Conservation (phyloP, 306 rosid species). For the Trifolium pratense region DNA sequence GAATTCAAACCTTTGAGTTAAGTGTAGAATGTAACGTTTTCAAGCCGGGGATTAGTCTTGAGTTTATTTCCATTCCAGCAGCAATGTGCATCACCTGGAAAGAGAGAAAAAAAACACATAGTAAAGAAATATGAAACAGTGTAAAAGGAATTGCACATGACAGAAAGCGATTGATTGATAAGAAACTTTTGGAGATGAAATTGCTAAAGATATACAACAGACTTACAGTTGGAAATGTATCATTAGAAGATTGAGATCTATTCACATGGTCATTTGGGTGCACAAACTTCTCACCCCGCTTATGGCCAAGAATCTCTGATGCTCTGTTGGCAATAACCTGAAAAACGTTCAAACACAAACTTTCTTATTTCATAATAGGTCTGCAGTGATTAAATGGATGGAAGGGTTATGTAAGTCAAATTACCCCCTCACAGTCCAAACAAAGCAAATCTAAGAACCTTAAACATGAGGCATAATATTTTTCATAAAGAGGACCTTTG, state of each 20-base stretch:
- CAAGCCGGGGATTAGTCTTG: conserved; percentile 82
- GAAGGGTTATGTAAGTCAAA: neutral
- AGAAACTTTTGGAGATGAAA: conserved; percentile 5
- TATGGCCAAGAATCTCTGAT: conserved; percentile 93
- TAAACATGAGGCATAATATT: neutral
- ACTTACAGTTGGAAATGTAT: conserved; percentile 95
- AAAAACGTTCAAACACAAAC: conserved; percentile 29
- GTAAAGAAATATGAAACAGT: conserved; percentile 27
- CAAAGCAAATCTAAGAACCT: conserved; percentile 7
- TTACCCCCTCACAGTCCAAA: neutral
- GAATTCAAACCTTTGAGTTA: conserved; percentile 73
- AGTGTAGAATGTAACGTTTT: conserved; percentile 71
- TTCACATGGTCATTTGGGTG: conserved; percentile 99
- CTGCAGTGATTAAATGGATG: conserved; percentile 27
- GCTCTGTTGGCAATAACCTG: conserved; percentile 99
- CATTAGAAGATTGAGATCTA: conserved; percentile 96
- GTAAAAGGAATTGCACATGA: neutral
- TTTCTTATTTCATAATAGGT: neutral
- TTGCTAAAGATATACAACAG: conserved; percentile 26
- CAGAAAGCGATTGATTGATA: neutral
- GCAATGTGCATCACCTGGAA: conserved; percentile 98
- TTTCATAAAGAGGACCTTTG: neutral
- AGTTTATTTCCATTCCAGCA: conserved; percentile 80
- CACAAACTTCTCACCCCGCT: conserved; percentile 86
- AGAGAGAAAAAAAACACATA: conserved; percentile 12